Evolutionary conservation across 2,329 filamentous ascomycete species (phyloP).

Genomic region (Calonectria montana): DNA sequence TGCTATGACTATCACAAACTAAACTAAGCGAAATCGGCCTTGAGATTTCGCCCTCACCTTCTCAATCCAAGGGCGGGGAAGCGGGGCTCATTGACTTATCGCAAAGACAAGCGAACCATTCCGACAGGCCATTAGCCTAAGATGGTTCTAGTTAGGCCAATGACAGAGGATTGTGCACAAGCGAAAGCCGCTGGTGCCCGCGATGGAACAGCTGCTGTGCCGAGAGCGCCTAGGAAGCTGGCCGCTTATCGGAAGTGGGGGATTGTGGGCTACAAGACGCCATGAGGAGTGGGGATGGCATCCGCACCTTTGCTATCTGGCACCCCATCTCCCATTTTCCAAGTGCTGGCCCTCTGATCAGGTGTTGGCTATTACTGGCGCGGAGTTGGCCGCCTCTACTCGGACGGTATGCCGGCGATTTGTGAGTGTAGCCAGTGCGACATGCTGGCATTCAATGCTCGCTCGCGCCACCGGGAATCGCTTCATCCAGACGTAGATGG

Average conservation of each 20-base stretch:
- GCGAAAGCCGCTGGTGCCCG: background rate
- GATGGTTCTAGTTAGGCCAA: conserved; percentile 1
- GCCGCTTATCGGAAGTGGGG: conserved; percentile 21
- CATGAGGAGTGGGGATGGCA: background rate
- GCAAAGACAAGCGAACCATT: background rate
- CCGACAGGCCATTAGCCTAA: conserved; percentile 3
- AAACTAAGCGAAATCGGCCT: conserved; percentile 4
- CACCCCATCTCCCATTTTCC: conserved; percentile 22
- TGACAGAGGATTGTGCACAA: background rate
- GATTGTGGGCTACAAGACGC: conserved; percentile 3
- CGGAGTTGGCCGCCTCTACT: conserved; percentile 20
- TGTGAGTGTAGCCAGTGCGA: background rate
- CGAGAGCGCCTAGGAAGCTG: background rate
- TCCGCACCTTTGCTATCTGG: conserved; percentile 3
- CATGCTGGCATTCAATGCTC: background rate
- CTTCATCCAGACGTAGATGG: conserved; percentile 9
- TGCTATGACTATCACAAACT: background rate
- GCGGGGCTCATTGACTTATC: conserved; percentile 4
- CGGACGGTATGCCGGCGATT: conserved; percentile 2
- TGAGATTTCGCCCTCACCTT: background rate
- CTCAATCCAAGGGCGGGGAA: background rate
- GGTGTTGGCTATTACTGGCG: background rate
- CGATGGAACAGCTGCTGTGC: background rate
- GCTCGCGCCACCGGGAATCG: conserved; percentile 3
- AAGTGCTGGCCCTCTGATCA: background rate